Base-by-base conservation (phyloP, 1,284 basidiomycete species). In the Flammula alnicola region DNA sequence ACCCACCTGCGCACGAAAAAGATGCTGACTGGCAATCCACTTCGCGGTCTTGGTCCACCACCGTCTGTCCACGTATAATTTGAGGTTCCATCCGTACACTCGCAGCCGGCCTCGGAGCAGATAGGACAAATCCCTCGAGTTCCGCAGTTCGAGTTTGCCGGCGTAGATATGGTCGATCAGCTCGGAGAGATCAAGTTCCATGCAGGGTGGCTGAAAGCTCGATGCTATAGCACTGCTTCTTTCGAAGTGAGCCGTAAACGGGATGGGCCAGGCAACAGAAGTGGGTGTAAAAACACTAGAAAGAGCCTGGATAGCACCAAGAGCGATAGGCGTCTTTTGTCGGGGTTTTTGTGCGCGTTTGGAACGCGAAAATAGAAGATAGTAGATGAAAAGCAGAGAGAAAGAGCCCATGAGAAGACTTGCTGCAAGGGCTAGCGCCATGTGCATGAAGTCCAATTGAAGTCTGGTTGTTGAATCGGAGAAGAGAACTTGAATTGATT, bases 61-160 rank as follows among this genome's bases (percentile, higher is more conserved):
- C 22, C 26, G 40, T 26, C 45, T 25, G 43, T 62, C 63, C 8
- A 63, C 39, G 17, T 45, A 29, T 23, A 73, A 20, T 17, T 30
- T 49, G 22, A 73, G 38, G 3, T 55, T 50, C 63, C 68, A 71
- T 36, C 64, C 67, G 33, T 71, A 65, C 2, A 66, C 56, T 17
- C 45, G 54, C 31, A 71, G 57, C 10, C 55, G 55, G 20, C 61
- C 61, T 31, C 47, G 55, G 38, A 74, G 49, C 6, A 74, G 52
- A 17, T 65, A 47, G 2, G 49, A 36, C 4, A 74, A 53, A 44
- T 69, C 66, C 40, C 53, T 39, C 17, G 59, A 41, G 44, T 71
- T 60, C 41, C 70, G 60, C n/a, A 72, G 31, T 56, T 76, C 73
- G 5, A 74, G 47, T 10, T 46, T 33, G 16, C 71, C 72, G 10